A percentile compares a stretch with the other conserved stretches of the same genome.
phyloP scores from a whole-genome alignment of 2,329 filamentous ascomycete genomes.

The Daldinia sp. region DNA sequence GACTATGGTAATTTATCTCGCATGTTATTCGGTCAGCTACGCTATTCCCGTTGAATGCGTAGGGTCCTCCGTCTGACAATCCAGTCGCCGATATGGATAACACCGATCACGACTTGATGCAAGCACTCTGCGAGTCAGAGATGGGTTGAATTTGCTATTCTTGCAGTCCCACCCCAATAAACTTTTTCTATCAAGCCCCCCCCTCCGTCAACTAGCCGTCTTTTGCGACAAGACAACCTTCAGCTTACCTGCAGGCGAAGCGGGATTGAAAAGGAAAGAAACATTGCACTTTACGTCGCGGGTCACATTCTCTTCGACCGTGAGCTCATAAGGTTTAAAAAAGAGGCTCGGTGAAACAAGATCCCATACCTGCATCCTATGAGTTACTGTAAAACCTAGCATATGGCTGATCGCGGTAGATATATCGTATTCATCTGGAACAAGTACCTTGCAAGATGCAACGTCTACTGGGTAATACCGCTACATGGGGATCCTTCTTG shows the following conservation, averaged over 20 bases:
- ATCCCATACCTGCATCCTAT: slow-evolving; percentile 27
- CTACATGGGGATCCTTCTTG: slow-evolving; percentile 17
- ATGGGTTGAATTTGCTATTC: slow-evolving; percentile 40
- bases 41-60: slow-evolving; percentile 35
- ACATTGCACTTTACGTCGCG: slow-evolving; percentile 30
- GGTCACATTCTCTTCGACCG: slow-evolving; percentile 30
- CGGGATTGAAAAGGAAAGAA: slow-evolving; percentile 20
- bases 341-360: slow-evolving; percentile 46
- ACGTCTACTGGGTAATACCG: background rate
- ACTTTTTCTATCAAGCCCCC: slow-evolving; percentile 15
- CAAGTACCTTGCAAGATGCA: slow-evolving; percentile 20
- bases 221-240: slow-evolving; percentile 35
- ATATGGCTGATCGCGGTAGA: slow-evolving; percentile 22
- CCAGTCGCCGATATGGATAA: slow-evolving; percentile 39
- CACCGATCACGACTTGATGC: slow-evolving; percentile 40
- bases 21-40: slow-evolving; percentile 37
- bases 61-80: slow-evolving; percentile 20
- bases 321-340: slow-evolving; percentile 33
- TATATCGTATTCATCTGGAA: slow-evolving; percentile 23
- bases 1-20: slow-evolving; percentile 32
- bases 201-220: slow-evolving; percentile 26
- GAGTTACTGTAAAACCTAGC: slow-evolving; percentile 19
- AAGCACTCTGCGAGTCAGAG: slow-evolving; percentile 46
- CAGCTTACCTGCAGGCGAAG: slow-evolving; percentile 41
- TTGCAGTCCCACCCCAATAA: slow-evolving; percentile 34